Evolutionary conservation across 176 grass and related monocot species (phyloP).

Genomic region (Ampelocalamus luodianensis): DNA sequence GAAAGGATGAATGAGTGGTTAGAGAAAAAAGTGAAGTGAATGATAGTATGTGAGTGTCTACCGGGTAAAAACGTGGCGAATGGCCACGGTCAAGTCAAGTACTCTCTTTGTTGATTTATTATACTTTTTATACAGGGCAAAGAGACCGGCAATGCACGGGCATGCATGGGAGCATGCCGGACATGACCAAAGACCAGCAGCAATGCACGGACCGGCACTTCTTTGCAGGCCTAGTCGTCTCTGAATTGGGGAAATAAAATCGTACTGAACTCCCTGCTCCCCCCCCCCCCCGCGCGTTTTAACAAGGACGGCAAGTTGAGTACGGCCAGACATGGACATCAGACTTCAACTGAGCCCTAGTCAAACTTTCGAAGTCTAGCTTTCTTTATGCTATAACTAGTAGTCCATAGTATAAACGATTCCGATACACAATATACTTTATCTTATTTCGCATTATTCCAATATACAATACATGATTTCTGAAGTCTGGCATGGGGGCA

Average conservation of each 20-base stretch:
- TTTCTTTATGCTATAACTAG: too few species aligned
- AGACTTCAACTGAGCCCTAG: neutral
- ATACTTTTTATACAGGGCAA: neutral
- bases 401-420: too few species aligned
- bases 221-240: neutral
- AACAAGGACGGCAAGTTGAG: neutral
- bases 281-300: neutral
- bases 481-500: too few species aligned
- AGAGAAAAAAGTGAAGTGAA: too few species aligned
- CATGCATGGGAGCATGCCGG: neutral
- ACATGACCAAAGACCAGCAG: slow-evolving; percentile 25
- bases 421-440: too few species aligned
- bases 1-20: too few species aligned
- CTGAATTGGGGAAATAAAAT: neutral
- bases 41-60: too few species aligned
- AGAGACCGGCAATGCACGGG: neutral
- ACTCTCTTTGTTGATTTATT: neutral
- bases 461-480: too few species aligned
- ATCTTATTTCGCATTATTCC: too few species aligned
- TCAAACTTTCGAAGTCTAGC: too few species aligned
- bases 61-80: neutral
- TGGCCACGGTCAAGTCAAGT: neutral
- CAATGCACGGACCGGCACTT: neutral
- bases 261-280: neutral
- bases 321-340: neutral